Evolutionary conservation across 1,284 basidiomycete species (phyloP).

Genomic region (Cutaneotrichosporon sp.): DNA sequence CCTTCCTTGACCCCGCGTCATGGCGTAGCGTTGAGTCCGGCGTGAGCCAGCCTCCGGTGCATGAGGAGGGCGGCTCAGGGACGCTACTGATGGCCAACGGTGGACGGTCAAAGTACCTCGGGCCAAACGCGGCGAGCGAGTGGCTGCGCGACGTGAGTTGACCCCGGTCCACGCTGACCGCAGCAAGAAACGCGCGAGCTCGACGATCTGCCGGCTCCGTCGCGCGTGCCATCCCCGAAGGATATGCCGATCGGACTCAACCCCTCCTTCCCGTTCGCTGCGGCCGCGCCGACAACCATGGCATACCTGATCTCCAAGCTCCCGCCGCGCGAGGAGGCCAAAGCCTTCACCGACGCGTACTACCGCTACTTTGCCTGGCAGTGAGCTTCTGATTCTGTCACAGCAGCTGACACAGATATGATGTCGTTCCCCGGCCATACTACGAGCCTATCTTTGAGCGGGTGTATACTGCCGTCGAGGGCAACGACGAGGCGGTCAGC

Average conservation of each 20-base stretch:
- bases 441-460: conserved; percentile 29
- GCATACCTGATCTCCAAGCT: conserved; percentile 12
- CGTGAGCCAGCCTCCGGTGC: not conserved
- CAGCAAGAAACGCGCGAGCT: conserved; percentile 3
- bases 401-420: conserved; percentile 32
- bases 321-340: conserved; percentile 17
- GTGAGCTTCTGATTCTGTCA: conserved; percentile 22
- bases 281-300: not conserved
- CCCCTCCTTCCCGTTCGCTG: conserved; percentile 16
- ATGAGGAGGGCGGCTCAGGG: not conserved
- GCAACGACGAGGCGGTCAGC: not conserved
- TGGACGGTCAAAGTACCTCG: conserved; percentile 18
- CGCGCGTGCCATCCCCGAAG: too few relatives aligned
- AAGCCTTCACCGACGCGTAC: conserved; percentile 22
- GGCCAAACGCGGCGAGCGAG: conserved; percentile 15
- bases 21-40: not conserved
- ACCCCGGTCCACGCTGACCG: not conserved
- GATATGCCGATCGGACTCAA: not conserved
- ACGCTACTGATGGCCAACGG: conserved; percentile 17
- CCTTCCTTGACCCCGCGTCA: not conserved
- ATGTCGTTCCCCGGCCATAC: conserved; percentile 25
- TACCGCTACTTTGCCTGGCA: conserved; percentile 21
- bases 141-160: conserved; percentile 20
- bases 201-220: not conserved
- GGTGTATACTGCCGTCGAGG: conserved; percentile 14